Evolutionary conservation across 2,329 filamentous ascomycete genomes (phyloP).

Genomic region (Seiridium cupressi): DNA sequence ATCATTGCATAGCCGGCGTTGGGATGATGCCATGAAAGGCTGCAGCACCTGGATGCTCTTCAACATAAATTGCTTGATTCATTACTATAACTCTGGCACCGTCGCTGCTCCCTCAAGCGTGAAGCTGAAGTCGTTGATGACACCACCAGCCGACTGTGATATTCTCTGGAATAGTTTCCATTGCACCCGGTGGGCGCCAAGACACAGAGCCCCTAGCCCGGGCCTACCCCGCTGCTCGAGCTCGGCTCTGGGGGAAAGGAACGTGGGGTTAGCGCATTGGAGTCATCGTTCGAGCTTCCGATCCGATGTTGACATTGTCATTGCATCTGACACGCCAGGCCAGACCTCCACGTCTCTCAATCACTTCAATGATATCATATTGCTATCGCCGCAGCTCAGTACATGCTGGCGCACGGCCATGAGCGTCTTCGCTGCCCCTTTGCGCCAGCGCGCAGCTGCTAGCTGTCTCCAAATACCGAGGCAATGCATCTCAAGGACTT

Average conservation of each 20-base stretch:
- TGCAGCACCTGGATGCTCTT: too few species aligned
- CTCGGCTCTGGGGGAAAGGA: slow-evolving; percentile 2
- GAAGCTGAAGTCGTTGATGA: too few species aligned
- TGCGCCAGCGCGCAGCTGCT: slow-evolving; percentile 20
- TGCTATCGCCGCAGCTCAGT: slow-evolving; percentile 18
- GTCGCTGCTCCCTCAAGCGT: too few species aligned
- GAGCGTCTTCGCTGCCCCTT: slow-evolving; percentile 21
- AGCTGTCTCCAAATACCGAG: slow-evolving; percentile 5
- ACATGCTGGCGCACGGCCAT: slow-evolving; percentile 26
- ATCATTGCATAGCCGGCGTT: too few species aligned
- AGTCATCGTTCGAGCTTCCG: too few species aligned
- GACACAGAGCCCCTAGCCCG: neutral
- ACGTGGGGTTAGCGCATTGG: neutral
- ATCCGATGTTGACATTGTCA: too few species aligned
- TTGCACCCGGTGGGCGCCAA: too few species aligned
- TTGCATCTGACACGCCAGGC: neutral
- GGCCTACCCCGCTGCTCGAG: neutral
- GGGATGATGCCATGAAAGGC: too few species aligned
- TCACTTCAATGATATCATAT: neutral
- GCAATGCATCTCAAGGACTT: neutral
- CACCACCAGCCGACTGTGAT: too few species aligned
- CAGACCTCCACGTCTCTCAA: neutral
- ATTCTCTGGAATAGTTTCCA: too few species aligned
- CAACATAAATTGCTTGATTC: too few species aligned
- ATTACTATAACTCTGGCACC: too few species aligned